Base-by-base conservation (phyloP, 2,329 filamentous ascomycete genomes). In the Talaromyces sp. region DNA sequence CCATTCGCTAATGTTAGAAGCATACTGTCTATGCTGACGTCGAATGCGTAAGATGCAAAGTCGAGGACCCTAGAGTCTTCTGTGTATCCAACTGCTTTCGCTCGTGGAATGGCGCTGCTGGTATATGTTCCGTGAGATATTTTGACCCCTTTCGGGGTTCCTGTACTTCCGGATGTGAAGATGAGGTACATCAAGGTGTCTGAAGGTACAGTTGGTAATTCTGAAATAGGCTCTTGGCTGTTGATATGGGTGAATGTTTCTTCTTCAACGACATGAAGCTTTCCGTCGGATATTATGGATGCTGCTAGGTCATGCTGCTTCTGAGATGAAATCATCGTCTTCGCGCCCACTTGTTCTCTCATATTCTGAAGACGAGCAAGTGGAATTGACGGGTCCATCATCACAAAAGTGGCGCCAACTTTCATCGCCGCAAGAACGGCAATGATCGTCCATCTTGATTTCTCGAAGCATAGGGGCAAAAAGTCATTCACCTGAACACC, bases 101-200 rank as follows among this genome's bases (percentile, higher is more conserved):
- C 83, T 68, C 88, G 84, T 0, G 82, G 80, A 3, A 82, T 71
- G 53, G 86, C 82, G 0, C 82, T 80, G 0, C 86, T 85, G 1
- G 85, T 84, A 1, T 89, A 78, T 0, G 86, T 83, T 0, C 78
- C 77, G 69, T 91, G 89, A 4, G 84, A 85, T 66, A 89, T 85
- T 27, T 54, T 59, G 5, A 63, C 60, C 25, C 64, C 64, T 40
- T 66, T 66, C 1, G 64, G 64, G 3, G 31, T 62, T 22, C 64
- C 64, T 4, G 64, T 66, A n/a, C 49, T 58, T 2, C 64, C 64
- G 1, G 64, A 66, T 17, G 64, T 66, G 54, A 63, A 66, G 15
- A 66, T 53, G 29, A 63, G 38, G 40, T 84, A 88, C 0, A 86
- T 2, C 67, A 27, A 70, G 71, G n/a, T 74, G 56, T 4, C 27